phyloP scores from a whole-genome alignment of 768 basidiomycete species.

The Trametes meyenii region DNA sequence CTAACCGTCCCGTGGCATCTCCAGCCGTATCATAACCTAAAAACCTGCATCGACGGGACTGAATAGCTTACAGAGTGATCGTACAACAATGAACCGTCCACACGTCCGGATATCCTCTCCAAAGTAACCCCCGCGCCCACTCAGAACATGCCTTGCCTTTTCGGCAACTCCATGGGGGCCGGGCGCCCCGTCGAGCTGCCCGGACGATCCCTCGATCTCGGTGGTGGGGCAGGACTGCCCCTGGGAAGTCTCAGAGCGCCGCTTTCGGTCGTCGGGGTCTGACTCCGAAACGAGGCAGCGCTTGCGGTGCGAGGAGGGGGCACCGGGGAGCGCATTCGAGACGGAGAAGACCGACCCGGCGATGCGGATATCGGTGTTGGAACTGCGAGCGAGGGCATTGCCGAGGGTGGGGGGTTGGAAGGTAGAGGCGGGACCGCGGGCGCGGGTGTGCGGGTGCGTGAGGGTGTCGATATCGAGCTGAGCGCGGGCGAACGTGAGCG shows the following conservation, averaged over 20 bases:
- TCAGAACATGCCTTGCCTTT: conserved; percentile 67
- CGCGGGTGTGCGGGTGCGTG: conserved; percentile 21
- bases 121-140: neutral
- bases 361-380: conserved; percentile 20
- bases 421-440: conserved; percentile 25
- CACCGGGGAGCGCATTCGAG: conserved; percentile 7
- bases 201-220: conserved; percentile 65
- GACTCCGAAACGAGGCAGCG: conserved; percentile 19
- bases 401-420: conserved; percentile 16
- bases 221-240: conserved; percentile 55
- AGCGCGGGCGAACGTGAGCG: conserved; percentile 29
- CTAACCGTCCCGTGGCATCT: no score
- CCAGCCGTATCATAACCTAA: no score
- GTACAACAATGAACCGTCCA: neutral
- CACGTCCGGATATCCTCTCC: neutral
- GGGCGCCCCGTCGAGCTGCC: conserved; percentile 54
- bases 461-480: conserved; percentile 7
- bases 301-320: conserved; percentile 18
- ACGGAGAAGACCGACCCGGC: conserved; percentile 15
- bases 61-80: neutral
- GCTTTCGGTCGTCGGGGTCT: conserved; percentile 19
- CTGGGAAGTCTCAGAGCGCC: conserved; percentile 9
- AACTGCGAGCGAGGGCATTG: conserved; percentile 22
- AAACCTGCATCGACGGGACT: no score
- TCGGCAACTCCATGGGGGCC: conserved; percentile 55